phyloP scores from a whole-genome alignment of 495 filamentous ascomycete species.

The Podospora bellae-mahoneyi region DNA sequence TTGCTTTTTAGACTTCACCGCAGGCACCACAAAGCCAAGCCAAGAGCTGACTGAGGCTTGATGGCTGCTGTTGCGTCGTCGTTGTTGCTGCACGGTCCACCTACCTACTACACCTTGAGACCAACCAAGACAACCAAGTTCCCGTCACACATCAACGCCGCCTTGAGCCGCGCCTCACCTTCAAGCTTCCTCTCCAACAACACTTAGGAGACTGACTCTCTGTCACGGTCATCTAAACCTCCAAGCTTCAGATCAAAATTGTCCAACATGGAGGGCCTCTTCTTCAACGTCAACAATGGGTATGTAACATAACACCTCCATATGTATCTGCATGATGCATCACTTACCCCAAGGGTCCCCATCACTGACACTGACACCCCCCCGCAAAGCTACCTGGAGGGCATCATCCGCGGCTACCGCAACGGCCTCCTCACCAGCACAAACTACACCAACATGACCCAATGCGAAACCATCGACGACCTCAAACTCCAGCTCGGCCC shows the following conservation, averaged over 20 bases:
- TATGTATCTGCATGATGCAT: neutral
- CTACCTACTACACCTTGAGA: neutral
- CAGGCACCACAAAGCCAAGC: neutral
- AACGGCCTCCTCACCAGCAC: conserved; percentile 85
- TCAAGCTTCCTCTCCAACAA: neutral
- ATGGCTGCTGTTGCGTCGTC: neutral
- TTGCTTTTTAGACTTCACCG: neutral
- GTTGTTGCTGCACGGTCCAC: conserved; percentile 11
- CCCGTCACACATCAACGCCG: conserved; percentile 10
- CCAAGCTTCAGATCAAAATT: conserved; percentile 20
- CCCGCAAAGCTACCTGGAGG: conserved; percentile 77
- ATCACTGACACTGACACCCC: neutral
- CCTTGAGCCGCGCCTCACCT: conserved; percentile 13
- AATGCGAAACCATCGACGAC: conserved; percentile 99
- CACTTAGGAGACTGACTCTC: neutral
- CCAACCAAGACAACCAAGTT: conserved; percentile 5
- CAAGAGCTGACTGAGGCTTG: neutral
- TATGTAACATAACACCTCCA: conserved; percentile 39
- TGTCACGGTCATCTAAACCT: conserved; percentile 9
- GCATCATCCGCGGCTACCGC: conserved; percentile 93
- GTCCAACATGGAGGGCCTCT: conserved; percentile 81
- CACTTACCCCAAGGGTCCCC: neutral
- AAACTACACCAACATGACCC: conserved; percentile 93
- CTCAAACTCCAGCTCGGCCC: conserved; percentile 95
- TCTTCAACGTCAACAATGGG: conserved; percentile 95